Conservation (phyloP, 208 protist genomes). For the Polymyxa betae region DNA sequence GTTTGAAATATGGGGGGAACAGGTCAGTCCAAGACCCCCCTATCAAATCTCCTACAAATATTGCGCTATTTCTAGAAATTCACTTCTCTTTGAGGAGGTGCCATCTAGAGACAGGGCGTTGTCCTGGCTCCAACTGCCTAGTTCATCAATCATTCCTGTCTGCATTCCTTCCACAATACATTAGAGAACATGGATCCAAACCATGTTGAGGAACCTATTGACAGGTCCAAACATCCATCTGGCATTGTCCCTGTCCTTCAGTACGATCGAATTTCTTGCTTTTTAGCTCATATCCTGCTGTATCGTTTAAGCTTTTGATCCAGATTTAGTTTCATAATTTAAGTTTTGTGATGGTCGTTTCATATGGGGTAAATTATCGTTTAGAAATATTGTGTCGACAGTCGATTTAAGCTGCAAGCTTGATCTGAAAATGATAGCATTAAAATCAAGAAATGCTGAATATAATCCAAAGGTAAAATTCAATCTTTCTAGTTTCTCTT, state of each 20-base stretch:
- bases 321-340: too few relatives aligned
- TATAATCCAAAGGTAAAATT: slow-evolving; percentile 83
- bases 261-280: slow-evolving; percentile 55
- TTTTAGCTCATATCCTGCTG: background rate
- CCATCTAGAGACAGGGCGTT: too few relatives aligned
- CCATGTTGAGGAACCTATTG: background rate
- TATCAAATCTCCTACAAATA: too few relatives aligned
- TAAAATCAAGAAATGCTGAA: slow-evolving; percentile 83
- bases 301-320: background rate
- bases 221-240: slow-evolving; percentile 62
- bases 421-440: slow-evolving; percentile 80
- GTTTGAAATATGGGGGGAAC: too few relatives aligned
- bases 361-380: background rate
- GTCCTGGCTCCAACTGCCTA: too few relatives aligned
- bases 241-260: slow-evolving; percentile 68
- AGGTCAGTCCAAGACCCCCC: too few relatives aligned
- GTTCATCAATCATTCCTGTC: too few relatives aligned
- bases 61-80: too few relatives aligned
- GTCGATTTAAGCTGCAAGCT: slow-evolving; percentile 78
- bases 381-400: slow-evolving; percentile 84
- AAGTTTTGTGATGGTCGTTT: too few relatives aligned
- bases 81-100: too few relatives aligned
- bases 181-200: background rate
- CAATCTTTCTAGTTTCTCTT: slow-evolving; percentile 34
- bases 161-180: too few relatives aligned